These are phyloP conservation scores for Colletotrichum plurivorum DNA, from an alignment of 2,329 filamentous ascomycete species.

Conservation along the genomic window DNA sequence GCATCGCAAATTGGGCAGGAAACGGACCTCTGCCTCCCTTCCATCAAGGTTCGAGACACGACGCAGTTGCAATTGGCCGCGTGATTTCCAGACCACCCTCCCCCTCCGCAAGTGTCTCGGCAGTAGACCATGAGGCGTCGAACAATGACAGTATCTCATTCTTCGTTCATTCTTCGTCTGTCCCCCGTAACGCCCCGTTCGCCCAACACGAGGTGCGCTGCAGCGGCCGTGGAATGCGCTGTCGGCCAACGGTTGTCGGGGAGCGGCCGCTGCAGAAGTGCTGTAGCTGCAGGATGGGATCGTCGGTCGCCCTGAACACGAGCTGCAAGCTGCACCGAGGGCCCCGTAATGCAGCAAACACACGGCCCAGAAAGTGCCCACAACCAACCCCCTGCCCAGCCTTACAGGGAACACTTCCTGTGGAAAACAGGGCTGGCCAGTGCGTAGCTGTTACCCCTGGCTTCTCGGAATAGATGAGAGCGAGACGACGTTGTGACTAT, in stretches of 20 bases:
- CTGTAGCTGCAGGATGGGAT: neutral
- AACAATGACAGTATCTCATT: no score
- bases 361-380: neutral
- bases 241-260: slow-evolving; percentile 1
- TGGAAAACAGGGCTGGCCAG: neutral
- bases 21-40: neutral
- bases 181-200: neutral
- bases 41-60: slow-evolving; percentile 1
- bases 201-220: slow-evolving; percentile 28
- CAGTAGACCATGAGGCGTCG: neutral
- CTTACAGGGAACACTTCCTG: slow-evolving; percentile 14
- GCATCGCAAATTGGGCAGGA: neutral
- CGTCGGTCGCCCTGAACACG: slow-evolving; percentile 4
- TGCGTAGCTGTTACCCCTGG: neutral
- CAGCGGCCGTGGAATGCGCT: slow-evolving; percentile 1
- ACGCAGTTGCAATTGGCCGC: slow-evolving; percentile 5
- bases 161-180: no score
- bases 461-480: no score
- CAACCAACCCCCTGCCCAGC: slow-evolving; percentile 10
- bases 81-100: neutral
- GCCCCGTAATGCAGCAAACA: neutral
- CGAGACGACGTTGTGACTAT: no score
- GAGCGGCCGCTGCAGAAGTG: slow-evolving; percentile 22
- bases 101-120: slow-evolving; percentile 4
- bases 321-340: slow-evolving; percentile 8